Evolutionary conservation across 2,329 filamentous ascomycete genomes (phyloP).

Genomic region (Fusarium solani-melongenae): DNA sequence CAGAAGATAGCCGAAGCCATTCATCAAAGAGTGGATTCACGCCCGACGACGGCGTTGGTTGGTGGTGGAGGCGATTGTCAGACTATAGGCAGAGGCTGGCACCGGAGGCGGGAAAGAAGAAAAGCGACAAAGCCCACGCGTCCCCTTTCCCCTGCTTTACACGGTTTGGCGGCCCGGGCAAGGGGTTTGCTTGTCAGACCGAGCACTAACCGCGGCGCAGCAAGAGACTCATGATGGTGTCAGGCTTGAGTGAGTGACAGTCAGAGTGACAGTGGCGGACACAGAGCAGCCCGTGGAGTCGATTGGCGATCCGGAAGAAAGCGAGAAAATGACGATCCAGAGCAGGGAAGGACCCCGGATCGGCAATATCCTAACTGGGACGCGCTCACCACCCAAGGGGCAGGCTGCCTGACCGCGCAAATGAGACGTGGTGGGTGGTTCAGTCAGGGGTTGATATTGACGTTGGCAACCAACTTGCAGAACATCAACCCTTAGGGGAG

Average conservation of each 20-base stretch:
- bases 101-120: not conserved
- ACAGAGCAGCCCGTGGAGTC: not conserved
- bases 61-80: not conserved
- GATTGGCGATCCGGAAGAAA: conserved; percentile 23
- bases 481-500: not conserved
- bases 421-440: not conserved
- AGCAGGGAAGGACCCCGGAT: conserved; percentile 28
- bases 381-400: not conserved
- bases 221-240: not conserved
- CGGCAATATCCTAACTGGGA: conserved; percentile 31
- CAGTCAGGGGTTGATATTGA: not conserved
- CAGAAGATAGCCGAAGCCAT: not conserved
- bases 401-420: not conserved
- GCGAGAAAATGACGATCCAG: conserved; percentile 22
- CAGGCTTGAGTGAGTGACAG: not conserved
- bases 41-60: not conserved
- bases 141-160: conserved; percentile 3
- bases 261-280: not conserved
- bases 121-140: conserved; percentile 5
- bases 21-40: not conserved
- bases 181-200: not conserved
- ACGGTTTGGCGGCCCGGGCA: not conserved
- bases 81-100: not conserved
- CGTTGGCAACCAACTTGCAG: not conserved
- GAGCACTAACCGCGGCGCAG: not conserved